A percentile compares a stretch with the other conserved stretches of the same genome.
These are phyloP conservation scores for Russula brevipes DNA, from an alignment of 768 basidiomycete species.

Conservation along the genomic window DNA sequence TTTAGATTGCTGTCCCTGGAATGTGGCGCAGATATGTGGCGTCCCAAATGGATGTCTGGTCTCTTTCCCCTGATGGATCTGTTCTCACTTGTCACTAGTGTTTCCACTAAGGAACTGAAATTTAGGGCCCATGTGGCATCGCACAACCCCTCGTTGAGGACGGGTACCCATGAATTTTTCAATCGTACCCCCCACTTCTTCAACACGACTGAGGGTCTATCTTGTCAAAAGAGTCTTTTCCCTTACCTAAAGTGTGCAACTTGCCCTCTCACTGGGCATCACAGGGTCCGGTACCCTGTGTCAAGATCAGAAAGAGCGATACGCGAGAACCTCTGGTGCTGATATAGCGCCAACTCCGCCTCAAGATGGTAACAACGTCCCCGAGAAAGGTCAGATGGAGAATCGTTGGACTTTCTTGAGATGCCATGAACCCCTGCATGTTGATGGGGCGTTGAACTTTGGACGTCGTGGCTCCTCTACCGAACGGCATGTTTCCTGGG, in stretches of 20 bases:
- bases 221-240: constrained; percentile 1
- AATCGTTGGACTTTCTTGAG: constrained; percentile 1
- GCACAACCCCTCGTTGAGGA: not conserved
- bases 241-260: not conserved
- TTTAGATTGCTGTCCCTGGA: not conserved
- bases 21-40: not conserved
- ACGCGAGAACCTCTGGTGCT: constrained; percentile 9
- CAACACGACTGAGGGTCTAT: not conserved
- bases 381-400: constrained; percentile 2
- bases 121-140: not conserved
- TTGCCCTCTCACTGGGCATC: not conserved
- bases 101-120: not conserved
- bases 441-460: constrained; percentile 12
- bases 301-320: constrained; percentile 14
- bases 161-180: not conserved
- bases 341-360: constrained; percentile 14
- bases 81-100: not conserved
- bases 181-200: not conserved
- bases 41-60: no score
- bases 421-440: constrained; percentile 16
- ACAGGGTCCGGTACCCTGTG: constrained; percentile 2
- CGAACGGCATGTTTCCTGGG: constrained; percentile 10
- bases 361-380: not conserved
- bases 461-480: constrained; percentile 8
- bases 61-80: no score